A percentile compares a stretch with the other conserved stretches of the same genome.
Conservation (phyloP, 2,329 filamentous ascomycete genomes). For the Pseudocercospora cruenta region DNA sequence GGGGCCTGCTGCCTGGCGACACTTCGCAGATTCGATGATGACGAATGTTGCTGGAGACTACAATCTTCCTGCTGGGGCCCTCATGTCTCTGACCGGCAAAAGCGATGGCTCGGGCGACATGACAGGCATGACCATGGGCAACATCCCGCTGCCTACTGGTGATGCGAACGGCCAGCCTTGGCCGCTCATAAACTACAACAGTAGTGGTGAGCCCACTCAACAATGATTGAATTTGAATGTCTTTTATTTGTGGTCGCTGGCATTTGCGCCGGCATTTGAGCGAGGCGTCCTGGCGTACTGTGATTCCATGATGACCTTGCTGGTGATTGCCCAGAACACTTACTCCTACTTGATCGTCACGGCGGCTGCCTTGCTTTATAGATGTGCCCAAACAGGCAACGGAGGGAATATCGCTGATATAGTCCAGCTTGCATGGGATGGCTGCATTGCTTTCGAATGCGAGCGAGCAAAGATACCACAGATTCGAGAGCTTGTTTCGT, state of each 20-base stretch:
- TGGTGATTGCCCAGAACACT: neutral
- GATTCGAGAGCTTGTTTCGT: too few relatives aligned
- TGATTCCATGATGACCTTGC: conserved; percentile 7
- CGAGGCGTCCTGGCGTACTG: conserved; percentile 5
- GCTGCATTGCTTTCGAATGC: too few relatives aligned
- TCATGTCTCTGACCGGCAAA: conserved; percentile 26
- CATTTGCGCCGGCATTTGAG: conserved; percentile 8
- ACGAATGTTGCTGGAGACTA: conserved; percentile 26
- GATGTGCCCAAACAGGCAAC: neutral
- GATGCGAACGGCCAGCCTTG: conserved; percentile 28
- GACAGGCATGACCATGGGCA: conserved; percentile 24
- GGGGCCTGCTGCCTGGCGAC: conserved; percentile 38
- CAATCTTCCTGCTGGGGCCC: conserved; percentile 17
- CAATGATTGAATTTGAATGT: neutral
- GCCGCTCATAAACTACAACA: conserved; percentile 32
- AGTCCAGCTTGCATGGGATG: too few relatives aligned
- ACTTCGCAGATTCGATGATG: conserved; percentile 38
- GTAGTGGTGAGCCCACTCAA: neutral
- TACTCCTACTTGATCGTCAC: too few relatives aligned
- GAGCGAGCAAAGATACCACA: too few relatives aligned
- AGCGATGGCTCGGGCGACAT: conserved; percentile 14
- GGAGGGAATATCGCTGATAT: too few relatives aligned
- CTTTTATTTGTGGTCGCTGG: neutral
- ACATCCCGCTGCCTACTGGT: conserved; percentile 28
- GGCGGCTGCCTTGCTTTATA: neutral